A percentile compares a stretch with the other conserved stretches of the same genome.
phyloP scores from a whole-genome alignment of 75 land plant species.

The Sequoia sempervirens region DNA sequence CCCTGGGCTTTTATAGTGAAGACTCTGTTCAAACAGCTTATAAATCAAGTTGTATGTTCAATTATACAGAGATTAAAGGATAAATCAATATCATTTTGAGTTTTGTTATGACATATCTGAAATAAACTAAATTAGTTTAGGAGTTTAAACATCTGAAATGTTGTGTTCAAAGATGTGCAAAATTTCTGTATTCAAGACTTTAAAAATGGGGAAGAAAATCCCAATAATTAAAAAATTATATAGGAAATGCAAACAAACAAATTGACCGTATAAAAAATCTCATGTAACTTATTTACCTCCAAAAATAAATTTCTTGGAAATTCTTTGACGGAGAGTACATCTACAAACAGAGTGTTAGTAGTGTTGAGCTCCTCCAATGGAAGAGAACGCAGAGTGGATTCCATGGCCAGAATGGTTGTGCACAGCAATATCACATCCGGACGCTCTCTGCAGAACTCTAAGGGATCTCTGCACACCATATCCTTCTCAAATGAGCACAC shows the following conservation, averaged over 20 bases:
- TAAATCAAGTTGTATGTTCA: too few relatives aligned
- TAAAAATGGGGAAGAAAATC: not conserved
- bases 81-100: too few relatives aligned
- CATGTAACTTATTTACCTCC: conserved; percentile 25
- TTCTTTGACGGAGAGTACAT: conserved; percentile 77
- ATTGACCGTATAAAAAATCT: too few relatives aligned
- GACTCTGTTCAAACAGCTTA: too few relatives aligned
- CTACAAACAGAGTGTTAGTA: conserved; percentile 67
- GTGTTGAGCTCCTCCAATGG: conserved; percentile 52
- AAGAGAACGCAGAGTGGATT: conserved; percentile 32
- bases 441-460: conserved; percentile 69
- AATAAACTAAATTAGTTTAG: too few relatives aligned
- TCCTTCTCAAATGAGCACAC: too few relatives aligned
- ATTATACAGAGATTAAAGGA: too few relatives aligned
- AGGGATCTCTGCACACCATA: conserved; percentile 26
- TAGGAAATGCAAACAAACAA: not conserved
- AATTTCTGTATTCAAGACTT: too few relatives aligned
- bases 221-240: not conserved
- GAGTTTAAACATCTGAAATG: too few relatives aligned
- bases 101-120: too few relatives aligned
- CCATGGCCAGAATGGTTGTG: conserved; percentile 67
- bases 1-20: too few relatives aligned
- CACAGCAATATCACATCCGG: conserved; percentile 75
- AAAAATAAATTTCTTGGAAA: conserved; percentile 67
- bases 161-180: too few relatives aligned